Evolutionary conservation across 768 basidiomycete species (phyloP), one percentile per base, ranked within the genome.

Genomic region (Amylocystis lapponica): DNA sequence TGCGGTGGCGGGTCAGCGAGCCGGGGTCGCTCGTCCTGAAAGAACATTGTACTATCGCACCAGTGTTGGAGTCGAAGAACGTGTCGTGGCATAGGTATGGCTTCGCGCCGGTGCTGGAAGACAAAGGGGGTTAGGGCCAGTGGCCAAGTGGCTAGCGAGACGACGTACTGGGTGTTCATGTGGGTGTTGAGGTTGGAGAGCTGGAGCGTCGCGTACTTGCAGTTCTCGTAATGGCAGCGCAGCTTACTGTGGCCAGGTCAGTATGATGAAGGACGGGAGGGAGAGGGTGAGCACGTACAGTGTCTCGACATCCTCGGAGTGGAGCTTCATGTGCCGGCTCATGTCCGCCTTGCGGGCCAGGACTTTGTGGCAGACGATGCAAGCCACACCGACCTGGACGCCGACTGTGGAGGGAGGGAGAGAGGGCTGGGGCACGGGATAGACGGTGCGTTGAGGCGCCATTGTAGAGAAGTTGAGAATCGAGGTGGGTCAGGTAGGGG

Each of bases 161-260:
- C 14, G n/a, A 39, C 46, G n/a, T 31, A 47, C 46, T 47, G 46
- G 4, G 34, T 41, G 21, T 31, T 41, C 10, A 22, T 13, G 35
- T 47, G 46, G 1, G 46, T 36, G 8, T 31, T 25, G 3, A 41
- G n/a, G 46, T 47, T 47, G 1, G 27, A 23, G 25, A 25, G n/a
- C 27, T 47, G 46, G 21, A 7, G 35, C 10, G n/a, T 27, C 10
- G 11, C 7, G 11, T 22, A 9, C 3, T 6, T 4, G 20, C 46
- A 47, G 20, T 35, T 40, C 20, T 17, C 20, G 12, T 7, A 21
- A 8, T 35, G 33, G 35, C 46, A 47, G 14, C 23, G 14, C 8
- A 26, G n/a, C 29, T 26, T n/a, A 20, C 44, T 22, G 16, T 19
- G 34, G 35, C 37, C 25, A 33, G 34, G 7, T 19, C n/a, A 23